A percentile compares a stretch with the other conserved stretches of the same genome.
Evolutionary conservation across 331 rosid genomes (phyloP).

Genomic region (Cydonia oblonga): DNA sequence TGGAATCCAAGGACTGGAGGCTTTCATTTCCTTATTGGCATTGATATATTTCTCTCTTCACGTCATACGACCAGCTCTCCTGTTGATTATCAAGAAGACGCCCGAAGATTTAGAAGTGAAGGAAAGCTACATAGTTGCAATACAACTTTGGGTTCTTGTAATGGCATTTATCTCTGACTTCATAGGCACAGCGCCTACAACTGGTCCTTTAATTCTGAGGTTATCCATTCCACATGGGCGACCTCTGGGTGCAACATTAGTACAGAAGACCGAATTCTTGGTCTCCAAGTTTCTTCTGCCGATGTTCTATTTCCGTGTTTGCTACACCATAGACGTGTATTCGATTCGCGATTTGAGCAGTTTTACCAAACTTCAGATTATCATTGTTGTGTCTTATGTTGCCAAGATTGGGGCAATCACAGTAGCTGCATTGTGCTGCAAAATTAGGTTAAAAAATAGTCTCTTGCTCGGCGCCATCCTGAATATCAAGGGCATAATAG

Average conservation of each 20-base stretch:
- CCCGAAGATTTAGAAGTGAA: conserved; percentile 42
- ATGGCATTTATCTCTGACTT: conserved; percentile 46
- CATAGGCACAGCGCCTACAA: conserved; percentile 30
- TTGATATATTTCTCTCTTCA: not conserved
- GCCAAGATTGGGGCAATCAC: conserved; percentile 43
- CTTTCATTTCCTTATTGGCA: not conserved
- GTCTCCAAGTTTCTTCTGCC: conserved; percentile 45
- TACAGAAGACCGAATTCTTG: conserved; percentile 47
- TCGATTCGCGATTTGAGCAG: conserved; percentile 35
- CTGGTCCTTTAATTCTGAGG: conserved; percentile 46
- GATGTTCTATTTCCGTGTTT: conserved; percentile 24
- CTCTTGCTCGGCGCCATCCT: conserved; percentile 45
- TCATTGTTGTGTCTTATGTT: conserved; percentile 18
- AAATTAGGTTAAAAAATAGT: conserved; percentile 51
- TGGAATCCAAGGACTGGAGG: not conserved
- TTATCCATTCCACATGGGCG: conserved; percentile 62
- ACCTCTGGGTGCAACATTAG: conserved; percentile 62
- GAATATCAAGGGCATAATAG: conserved; percentile 65
- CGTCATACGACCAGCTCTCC: conserved; percentile 18
- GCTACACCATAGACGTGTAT: conserved; percentile 36
- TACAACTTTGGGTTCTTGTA: conserved; percentile 20
- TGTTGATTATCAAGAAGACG: conserved; percentile 8
- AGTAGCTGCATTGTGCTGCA: conserved; percentile 44
- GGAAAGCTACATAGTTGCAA: conserved; percentile 37
- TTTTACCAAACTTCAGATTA: conserved; percentile 27